Conservation (phyloP, 768 basidiomycete species). For the Psilocybe subaeruginosa region DNA sequence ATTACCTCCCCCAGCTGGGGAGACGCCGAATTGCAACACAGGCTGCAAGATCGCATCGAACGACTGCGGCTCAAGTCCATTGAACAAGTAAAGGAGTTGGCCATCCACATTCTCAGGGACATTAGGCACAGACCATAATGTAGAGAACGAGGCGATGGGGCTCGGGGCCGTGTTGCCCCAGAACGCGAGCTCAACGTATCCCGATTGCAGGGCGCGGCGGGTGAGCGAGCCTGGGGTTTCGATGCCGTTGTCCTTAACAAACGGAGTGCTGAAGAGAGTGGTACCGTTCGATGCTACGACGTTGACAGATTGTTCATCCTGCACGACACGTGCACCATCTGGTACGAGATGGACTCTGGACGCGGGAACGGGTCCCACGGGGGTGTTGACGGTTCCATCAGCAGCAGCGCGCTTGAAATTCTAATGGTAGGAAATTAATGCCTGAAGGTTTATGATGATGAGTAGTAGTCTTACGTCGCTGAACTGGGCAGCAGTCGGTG, state of each 20-base stretch:
- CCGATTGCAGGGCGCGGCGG: slow-evolving; percentile 9
- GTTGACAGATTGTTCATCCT: neutral
- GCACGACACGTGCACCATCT: too few relatives aligned
- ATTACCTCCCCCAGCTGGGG: neutral
- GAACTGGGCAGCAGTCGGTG: too few relatives aligned
- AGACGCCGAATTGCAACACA: neutral
- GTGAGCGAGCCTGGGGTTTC: slow-evolving; percentile 4
- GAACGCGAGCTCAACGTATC: neutral
- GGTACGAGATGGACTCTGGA: too few relatives aligned
- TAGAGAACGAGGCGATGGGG: neutral
- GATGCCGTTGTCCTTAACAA: neutral
- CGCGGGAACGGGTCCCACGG: too few relatives aligned
- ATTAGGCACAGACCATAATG: neutral
- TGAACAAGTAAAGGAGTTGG: neutral
- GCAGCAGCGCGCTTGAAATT: too few relatives aligned
- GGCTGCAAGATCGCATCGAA: neutral
- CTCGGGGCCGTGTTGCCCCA: neutral
- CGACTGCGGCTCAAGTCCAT: neutral
- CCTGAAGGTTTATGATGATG: too few relatives aligned
- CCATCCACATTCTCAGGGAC: neutral
- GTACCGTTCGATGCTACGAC: slow-evolving; percentile 15
- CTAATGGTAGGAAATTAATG: too few relatives aligned
- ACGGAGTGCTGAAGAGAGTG: slow-evolving; percentile 13
- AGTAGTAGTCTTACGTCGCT: too few relatives aligned
- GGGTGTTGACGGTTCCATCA: too few relatives aligned